Base-by-base conservation (phyloP, 371 early-diverging fungal species). In the Mucor indicus region DNA sequence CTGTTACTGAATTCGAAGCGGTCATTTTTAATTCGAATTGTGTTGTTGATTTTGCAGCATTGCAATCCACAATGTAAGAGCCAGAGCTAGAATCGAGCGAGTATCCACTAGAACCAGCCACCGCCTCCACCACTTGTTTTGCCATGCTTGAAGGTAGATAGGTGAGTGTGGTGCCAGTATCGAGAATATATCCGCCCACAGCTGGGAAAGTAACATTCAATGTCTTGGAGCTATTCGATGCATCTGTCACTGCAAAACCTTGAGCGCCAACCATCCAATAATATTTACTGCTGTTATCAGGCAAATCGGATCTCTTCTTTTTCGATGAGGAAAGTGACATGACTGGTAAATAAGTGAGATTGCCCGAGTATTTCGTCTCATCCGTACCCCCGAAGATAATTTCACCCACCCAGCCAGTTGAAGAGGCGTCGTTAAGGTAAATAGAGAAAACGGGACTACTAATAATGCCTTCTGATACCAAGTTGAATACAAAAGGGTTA, bases 331-430 rank as follows among this genome's bases (percentile, higher is more conserved):
- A 22, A 1, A 64, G 19, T 1, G 60, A 39, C 0, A 61, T 67
- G 1, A 73, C 74, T 19, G 69, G 65, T 13, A 70, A 32, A 46
- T 81, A 84, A 24, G 62, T 66, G 21, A 84, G 23, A 11, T 66
- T 50, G 29, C 85, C 84, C 1, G 60, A 66, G 46, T 69, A 83
- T 53, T 77, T 80, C 22, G 73, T 44, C 19, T 39, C 21, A 53
- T 86, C 81, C 13, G 69, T 58, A 6, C 79, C 84, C 16, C 82
- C 83, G 61, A 86, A 72, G 22, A 77, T 76, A 30, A 83, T 58
- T 49, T 81, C 77, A 16, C 84, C 87, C 2, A 51, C 50, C 65
- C 66, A 70, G 8, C 75, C 75, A 2, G 43, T 25, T 5, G 32
- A 29, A 6, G 46, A 27, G 6, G 47, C 55, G 21, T 44, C 49